phyloP scores from a whole-genome alignment of 495 filamentous ascomycete genomes.

The Xylaria nigripes region DNA sequence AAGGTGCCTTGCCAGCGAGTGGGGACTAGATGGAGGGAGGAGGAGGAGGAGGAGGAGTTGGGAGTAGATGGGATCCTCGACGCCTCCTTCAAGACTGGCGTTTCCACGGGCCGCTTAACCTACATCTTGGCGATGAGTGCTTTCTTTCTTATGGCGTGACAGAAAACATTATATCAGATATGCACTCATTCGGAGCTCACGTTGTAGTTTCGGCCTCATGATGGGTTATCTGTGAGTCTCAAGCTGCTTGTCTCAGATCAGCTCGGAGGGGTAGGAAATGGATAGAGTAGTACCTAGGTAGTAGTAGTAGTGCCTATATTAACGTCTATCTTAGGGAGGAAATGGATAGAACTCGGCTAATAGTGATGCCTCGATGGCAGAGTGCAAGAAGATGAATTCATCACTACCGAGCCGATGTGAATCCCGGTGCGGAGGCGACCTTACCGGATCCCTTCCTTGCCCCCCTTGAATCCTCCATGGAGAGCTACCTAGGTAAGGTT shows the following conservation, averaged over 20 bases:
- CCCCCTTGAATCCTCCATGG: constrained; percentile 1
- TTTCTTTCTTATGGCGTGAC: too few relatives aligned
- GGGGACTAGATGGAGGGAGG: not conserved
- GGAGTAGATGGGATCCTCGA: not conserved
- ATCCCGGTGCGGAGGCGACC: constrained; percentile 7
- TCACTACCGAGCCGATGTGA: constrained; percentile 12
- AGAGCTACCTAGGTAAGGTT: not conserved
- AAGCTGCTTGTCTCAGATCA: too few relatives aligned
- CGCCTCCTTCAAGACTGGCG: not conserved
- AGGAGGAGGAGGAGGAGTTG: not conserved
- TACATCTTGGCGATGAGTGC: too few relatives aligned
- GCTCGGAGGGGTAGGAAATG: too few relatives aligned
- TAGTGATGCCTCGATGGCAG: not conserved
- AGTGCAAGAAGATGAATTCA: not conserved
- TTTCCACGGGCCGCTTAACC: constrained; percentile 4
- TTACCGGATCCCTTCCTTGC: constrained; percentile 8
- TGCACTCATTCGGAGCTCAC: too few relatives aligned
- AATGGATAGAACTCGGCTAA: too few relatives aligned
- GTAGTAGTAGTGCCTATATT: too few relatives aligned
- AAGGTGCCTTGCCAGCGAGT: not conserved
- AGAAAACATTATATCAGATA: too few relatives aligned
- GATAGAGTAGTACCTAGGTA: too few relatives aligned
- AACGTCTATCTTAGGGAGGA: too few relatives aligned
- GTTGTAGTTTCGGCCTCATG: too few relatives aligned
- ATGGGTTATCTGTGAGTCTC: too few relatives aligned